Conservation (phyloP, 345 rosid genomes). For the Lepidium sativum region DNA sequence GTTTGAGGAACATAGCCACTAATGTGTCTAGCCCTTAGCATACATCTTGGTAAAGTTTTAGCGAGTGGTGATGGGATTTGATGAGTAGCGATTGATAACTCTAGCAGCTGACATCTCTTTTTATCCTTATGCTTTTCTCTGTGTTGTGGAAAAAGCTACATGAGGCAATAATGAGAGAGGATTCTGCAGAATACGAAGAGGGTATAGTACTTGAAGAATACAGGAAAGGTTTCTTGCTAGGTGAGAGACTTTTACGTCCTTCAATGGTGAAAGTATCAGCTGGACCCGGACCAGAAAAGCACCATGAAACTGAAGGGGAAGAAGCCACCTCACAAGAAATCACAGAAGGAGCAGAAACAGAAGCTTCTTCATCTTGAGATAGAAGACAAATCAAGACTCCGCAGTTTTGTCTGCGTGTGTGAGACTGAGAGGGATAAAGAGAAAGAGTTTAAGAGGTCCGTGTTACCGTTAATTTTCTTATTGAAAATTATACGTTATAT, state of each 20-base stretch:
- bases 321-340: slow-evolving; percentile 20
- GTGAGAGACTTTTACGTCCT: slow-evolving; percentile 80
- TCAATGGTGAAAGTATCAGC: slow-evolving; percentile 98
- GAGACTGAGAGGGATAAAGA: background rate
- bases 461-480: background rate
- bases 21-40: background rate
- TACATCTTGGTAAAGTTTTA: background rate
- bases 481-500: slow-evolving; percentile 7
- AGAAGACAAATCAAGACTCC: background rate
- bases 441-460: background rate
- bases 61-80: background rate
- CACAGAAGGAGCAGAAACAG: slow-evolving; percentile 22
- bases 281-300: slow-evolving; percentile 83
- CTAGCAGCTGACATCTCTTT: slow-evolving; percentile 8
- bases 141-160: slow-evolving; percentile 47
- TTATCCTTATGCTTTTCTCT: background rate
- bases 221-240: slow-evolving; percentile 79
- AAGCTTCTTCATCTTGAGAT: slow-evolving; percentile 33
- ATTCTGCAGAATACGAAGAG: slow-evolving; percentile 70
- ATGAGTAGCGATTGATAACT: slow-evolving; percentile 5
- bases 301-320: slow-evolving; percentile 36
- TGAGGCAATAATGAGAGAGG: slow-evolving; percentile 94
- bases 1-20: background rate
- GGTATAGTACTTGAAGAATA: slow-evolving; percentile 74
- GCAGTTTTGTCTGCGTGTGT: background rate